Evolutionary conservation across 2,329 filamentous ascomycete species (phyloP).

Genomic region (Tolypocladium pustulatum): DNA sequence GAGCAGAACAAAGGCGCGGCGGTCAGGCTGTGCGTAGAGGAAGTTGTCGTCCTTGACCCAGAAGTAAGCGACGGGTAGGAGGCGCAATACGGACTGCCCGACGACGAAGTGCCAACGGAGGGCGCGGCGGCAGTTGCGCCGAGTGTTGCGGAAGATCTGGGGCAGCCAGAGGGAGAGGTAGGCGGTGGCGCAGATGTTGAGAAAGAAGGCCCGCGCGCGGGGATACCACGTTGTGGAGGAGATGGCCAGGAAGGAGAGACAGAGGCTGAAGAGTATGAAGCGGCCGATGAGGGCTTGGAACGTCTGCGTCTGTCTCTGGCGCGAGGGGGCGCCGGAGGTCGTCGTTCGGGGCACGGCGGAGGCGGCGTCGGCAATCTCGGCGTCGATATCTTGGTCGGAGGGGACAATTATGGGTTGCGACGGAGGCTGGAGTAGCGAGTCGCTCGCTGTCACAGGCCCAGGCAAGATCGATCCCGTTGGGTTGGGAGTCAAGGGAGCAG

Average conservation of each 20-base stretch:
- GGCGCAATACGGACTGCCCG: slow-evolving; percentile 68
- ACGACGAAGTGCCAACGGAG: slow-evolving; percentile 86
- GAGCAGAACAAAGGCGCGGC: slow-evolving; percentile 46
- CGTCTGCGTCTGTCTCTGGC: slow-evolving; percentile 19
- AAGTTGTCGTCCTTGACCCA: slow-evolving; percentile 71
- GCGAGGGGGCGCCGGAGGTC: slow-evolving; percentile 10
- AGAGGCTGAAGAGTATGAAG: slow-evolving; percentile 44
- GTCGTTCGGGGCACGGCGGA: slow-evolving; percentile 20
- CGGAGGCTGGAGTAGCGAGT: slow-evolving; percentile 2
- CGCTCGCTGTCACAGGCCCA: slow-evolving; percentile 26
- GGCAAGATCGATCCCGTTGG: slow-evolving; percentile 24
- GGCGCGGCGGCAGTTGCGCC: slow-evolving; percentile 84
- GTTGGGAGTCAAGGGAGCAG: slow-evolving; percentile 15
- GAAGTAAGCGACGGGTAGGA: slow-evolving; percentile 78
- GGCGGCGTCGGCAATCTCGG: slow-evolving; percentile 41
- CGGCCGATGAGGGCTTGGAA: slow-evolving; percentile 48
- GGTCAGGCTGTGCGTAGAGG: slow-evolving; percentile 63
- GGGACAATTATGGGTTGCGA: slow-evolving; percentile 43
- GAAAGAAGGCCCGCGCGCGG: slow-evolving; percentile 41
- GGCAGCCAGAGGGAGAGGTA: slow-evolving; percentile 91
- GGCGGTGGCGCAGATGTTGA: slow-evolving; percentile 54
- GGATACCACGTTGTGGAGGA: slow-evolving; percentile 52
- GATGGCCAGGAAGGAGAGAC: slow-evolving; percentile 47
- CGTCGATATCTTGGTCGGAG: slow-evolving; percentile 53
- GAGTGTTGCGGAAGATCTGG: slow-evolving; percentile 82